Percentiles rank a stretch among this genome's conserved stretches.
phyloP scores from a whole-genome alignment of 2,329 filamentous ascomycete genomes.

The Neoascochyta sp. region DNA sequence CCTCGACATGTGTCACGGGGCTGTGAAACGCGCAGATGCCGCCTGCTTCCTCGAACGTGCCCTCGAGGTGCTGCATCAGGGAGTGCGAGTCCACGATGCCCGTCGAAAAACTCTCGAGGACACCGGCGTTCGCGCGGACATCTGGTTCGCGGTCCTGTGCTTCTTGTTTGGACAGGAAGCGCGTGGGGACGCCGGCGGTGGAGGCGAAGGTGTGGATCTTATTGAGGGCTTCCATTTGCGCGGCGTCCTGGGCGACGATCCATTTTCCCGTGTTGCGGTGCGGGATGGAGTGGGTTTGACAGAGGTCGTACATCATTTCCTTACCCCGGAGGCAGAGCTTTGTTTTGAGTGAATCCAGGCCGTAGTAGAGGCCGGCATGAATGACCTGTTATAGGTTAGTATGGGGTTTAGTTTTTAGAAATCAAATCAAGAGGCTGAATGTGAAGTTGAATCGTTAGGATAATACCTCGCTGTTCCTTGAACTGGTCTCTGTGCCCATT shows the following conservation, averaged over 20 bases:
- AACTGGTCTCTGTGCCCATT: slow-evolving; percentile 81
- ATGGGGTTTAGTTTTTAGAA: neutral
- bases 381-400: slow-evolving; percentile 60
- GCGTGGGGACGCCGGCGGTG: slow-evolving; percentile 62
- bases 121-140: slow-evolving; percentile 66
- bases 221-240: slow-evolving; percentile 63
- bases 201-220: slow-evolving; percentile 54
- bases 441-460: no score
- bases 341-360: slow-evolving; percentile 71
- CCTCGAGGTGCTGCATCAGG: slow-evolving; percentile 76
- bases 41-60: slow-evolving; percentile 70
- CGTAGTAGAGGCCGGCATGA: slow-evolving; percentile 93
- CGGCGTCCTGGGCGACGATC: slow-evolving; percentile 81
- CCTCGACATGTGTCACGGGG: slow-evolving; percentile 58
- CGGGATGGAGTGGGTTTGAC: slow-evolving; percentile 62
- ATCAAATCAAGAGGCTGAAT: neutral
- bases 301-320: slow-evolving; percentile 74
- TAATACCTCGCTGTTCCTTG: slow-evolving; percentile 84
- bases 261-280: slow-evolving; percentile 82
- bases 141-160: slow-evolving; percentile 65
- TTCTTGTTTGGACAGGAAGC: slow-evolving; percentile 64
- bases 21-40: slow-evolving; percentile 71
- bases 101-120: slow-evolving; percentile 79
- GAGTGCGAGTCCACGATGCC: slow-evolving; percentile 88
- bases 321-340: slow-evolving; percentile 75